Percentiles rank a stretch among this genome's conserved stretches.
Conservation (phyloP, 2,329 filamentous ascomycete genomes). For the Pseudodiploospora longispora region DNA sequence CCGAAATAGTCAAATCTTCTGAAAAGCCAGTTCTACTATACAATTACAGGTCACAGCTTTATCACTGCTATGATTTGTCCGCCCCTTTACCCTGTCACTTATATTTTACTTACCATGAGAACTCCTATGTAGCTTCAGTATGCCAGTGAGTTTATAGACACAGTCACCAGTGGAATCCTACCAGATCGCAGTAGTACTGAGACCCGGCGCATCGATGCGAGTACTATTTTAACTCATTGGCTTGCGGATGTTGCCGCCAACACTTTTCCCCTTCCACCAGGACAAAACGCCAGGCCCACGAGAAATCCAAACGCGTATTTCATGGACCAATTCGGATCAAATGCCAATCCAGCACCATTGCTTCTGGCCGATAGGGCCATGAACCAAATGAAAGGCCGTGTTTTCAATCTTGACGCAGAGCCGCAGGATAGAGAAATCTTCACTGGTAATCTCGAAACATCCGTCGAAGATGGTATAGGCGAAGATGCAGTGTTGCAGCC, state of each 20-base stretch:
- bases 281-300: background rate
- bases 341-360: background rate
- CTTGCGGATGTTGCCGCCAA: background rate
- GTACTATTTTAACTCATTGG: background rate
- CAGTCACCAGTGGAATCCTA: background rate
- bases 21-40: too few relatives aligned
- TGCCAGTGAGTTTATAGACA: background rate
- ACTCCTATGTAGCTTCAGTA: background rate
- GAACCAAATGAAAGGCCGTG: background rate
- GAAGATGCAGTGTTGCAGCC: background rate
- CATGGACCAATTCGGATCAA: background rate
- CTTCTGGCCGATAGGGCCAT: background rate
- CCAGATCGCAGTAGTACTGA: background rate
- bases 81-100: too few relatives aligned
- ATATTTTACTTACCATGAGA: background rate
- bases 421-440: background rate
- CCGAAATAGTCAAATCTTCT: too few relatives aligned
- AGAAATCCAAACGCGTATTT: background rate
- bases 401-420: background rate
- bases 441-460: background rate
- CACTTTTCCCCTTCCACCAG: background rate
- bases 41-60: too few relatives aligned
- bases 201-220: background rate
- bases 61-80: too few relatives aligned
- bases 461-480: background rate